Evolutionary conservation across 2,329 filamentous ascomycete species (phyloP).

Genomic region (Neoascochyta sp.): DNA sequence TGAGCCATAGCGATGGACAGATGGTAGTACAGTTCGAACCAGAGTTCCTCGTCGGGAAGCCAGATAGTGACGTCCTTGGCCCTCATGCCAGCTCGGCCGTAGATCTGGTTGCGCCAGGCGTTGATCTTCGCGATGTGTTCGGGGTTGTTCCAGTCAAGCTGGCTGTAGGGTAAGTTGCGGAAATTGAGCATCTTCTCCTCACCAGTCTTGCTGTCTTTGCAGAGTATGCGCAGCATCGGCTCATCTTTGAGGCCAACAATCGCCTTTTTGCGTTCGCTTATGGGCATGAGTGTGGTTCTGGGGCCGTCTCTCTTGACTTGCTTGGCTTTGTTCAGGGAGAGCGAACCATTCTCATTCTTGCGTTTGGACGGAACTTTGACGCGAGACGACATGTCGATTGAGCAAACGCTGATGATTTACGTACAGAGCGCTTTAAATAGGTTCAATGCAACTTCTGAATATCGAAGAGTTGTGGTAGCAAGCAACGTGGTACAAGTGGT

Average conservation of each 20-base stretch:
- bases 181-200: constrained; percentile 14
- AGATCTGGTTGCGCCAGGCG: constrained; percentile 22
- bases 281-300: constrained; percentile 11
- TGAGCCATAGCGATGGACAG: constrained; percentile 12
- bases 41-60: constrained; percentile 15
- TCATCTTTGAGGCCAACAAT: constrained; percentile 5
- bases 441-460: no score
- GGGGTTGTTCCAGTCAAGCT: constrained; percentile 17
- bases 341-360: no score
- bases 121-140: constrained; percentile 21
- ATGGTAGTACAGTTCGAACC: constrained; percentile 18
- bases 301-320: no score
- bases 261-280: constrained; percentile 9
- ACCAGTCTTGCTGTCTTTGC: constrained; percentile 6
- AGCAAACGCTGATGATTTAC: no score
- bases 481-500: no score
- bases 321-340: no score
- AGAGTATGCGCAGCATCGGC: constrained; percentile 13
- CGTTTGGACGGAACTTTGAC: no score
- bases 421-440: no score
- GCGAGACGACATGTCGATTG: no score
- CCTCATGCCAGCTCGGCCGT: constrained; percentile 17
- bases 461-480: no score
- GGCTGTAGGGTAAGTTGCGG: constrained; percentile 11
- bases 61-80: constrained; percentile 12